Evolutionary conservation across 768 basidiomycete species (phyloP).

Genomic region (Galerina marginata): DNA sequence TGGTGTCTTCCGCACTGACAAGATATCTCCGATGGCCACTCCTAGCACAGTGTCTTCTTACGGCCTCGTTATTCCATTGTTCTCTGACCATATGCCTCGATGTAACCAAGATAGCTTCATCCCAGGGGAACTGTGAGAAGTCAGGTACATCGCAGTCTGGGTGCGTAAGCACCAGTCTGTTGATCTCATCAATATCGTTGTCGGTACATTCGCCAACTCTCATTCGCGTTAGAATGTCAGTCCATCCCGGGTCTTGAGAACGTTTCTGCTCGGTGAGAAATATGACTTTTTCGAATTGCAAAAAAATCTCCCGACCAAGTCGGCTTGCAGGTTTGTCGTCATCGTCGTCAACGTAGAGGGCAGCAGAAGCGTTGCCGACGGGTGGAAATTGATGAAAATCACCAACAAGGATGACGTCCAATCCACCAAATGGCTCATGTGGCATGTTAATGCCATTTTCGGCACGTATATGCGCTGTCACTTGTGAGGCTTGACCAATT

Average conservation of each 20-base stretch:
- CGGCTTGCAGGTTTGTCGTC: neutral
- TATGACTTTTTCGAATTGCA: constrained; percentile 38
- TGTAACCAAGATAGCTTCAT: constrained; percentile 37
- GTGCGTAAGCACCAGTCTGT: constrained; percentile 29
- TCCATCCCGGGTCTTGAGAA: constrained; percentile 35
- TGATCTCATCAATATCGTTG: constrained; percentile 27
- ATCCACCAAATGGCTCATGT: constrained; percentile 41
- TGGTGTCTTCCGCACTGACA: constrained; percentile 34
- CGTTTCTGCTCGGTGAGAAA: constrained; percentile 42
- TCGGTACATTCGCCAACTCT: constrained; percentile 33
- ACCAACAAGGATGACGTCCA: constrained; percentile 45
- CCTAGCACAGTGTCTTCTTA: constrained; percentile 23
- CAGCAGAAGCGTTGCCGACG: constrained; percentile 28
- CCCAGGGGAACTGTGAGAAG: constrained; percentile 35
- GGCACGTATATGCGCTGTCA: constrained; percentile 18
- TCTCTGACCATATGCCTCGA: constrained; percentile 40
- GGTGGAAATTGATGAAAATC: constrained; percentile 55
- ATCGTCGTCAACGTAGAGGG: constrained; percentile 26
- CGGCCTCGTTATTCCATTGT: constrained; percentile 39
- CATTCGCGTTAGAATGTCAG: constrained; percentile 31
- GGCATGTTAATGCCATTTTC: constrained; percentile 1
- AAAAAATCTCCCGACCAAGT: constrained; percentile 30
- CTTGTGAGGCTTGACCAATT: constrained; percentile 23
- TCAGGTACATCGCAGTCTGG: constrained; percentile 24
- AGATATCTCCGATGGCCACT: constrained; percentile 28